phyloP scores from a whole-genome alignment of 192 early-diverging fungal genomes.

The Bifiguratus adelaidae region DNA sequence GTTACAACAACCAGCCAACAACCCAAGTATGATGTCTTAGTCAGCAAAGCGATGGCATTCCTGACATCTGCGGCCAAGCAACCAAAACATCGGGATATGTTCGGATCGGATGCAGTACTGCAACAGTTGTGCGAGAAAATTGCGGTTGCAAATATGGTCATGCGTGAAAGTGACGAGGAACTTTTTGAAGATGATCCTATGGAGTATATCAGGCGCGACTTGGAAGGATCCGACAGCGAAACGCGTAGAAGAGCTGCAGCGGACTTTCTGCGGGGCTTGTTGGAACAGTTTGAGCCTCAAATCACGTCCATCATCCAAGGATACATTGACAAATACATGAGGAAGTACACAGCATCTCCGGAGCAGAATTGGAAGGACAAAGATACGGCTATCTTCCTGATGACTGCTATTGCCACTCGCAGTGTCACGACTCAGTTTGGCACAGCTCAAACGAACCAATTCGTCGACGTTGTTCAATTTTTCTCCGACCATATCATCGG shows the following conservation, averaged over 20 bases:
- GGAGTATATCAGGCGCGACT: conserved; percentile 85
- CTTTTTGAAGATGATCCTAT: conserved; percentile 95
- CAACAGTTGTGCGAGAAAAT: conserved; percentile 81
- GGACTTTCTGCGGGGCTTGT: conserved; percentile 83
- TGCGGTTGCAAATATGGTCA: conserved; percentile 82
- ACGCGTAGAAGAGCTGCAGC: conserved; percentile 88
- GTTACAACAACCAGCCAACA: conserved; percentile 62
- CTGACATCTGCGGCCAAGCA: conserved; percentile 79
- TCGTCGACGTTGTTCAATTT: conserved; percentile 75
- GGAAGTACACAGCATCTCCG: conserved; percentile 63
- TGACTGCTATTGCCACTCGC: conserved; percentile 80
- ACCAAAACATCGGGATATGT: conserved; percentile 60
- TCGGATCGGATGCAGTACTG: conserved; percentile 61
- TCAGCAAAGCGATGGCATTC: conserved; percentile 83
- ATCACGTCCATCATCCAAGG: conserved; percentile 74
- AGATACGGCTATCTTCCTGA: conserved; percentile 89
- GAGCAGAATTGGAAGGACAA: conserved; percentile 83
- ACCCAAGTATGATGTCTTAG: conserved; percentile 75
- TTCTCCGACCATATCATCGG: conserved; percentile 74
- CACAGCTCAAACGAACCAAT: conserved; percentile 73
- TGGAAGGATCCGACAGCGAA: conserved; percentile 85
- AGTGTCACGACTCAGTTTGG: conserved; percentile 70
- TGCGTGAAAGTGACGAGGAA: conserved; percentile 85
- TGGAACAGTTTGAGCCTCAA: conserved; percentile 78
- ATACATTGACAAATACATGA: conserved; percentile 62